Evolutionary conservation across 768 basidiomycete species (phyloP).

Genomic region (Porphyrellus cyaneotinctus): DNA sequence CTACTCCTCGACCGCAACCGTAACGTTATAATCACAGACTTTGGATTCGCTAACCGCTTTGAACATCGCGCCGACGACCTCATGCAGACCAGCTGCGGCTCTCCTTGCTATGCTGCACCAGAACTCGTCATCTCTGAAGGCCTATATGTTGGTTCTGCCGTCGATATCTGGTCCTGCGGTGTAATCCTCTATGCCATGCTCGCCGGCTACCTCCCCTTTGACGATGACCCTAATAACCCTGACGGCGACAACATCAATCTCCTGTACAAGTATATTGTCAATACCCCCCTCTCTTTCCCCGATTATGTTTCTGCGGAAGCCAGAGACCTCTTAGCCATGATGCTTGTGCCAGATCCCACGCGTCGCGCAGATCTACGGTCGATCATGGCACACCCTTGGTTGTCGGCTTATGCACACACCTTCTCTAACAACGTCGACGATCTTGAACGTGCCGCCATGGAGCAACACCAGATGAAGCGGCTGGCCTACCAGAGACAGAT

Average conservation of each 20-base stretch:
- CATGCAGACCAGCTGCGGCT: conserved; percentile 98
- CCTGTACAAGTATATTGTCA: conserved; percentile 97
- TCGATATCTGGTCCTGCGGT: conserved; percentile 97
- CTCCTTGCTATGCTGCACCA: conserved; percentile 97
- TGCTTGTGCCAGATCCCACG: conserved; percentile 92
- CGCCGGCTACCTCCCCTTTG: conserved; percentile 96
- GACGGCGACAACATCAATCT: conserved; percentile 99
- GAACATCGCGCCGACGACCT: conserved; percentile 90
- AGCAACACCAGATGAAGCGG: conserved; percentile 80
- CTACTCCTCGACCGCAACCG: conserved; percentile 93
- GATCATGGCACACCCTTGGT: conserved; percentile 90
- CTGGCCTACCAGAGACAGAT: conserved; percentile 79
- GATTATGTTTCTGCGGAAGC: conserved; percentile 86
- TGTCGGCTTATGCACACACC: conserved; percentile 42
- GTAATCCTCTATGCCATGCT: conserved; percentile 97
- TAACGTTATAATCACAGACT: conserved; percentile 99
- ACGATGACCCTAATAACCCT: conserved; percentile 97
- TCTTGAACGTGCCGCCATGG: conserved; percentile 75
- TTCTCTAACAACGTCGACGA: conserved; percentile 75
- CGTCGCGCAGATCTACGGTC: conserved; percentile 68
- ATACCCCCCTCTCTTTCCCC: conserved; percentile 95
- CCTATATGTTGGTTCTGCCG: conserved; percentile 93
- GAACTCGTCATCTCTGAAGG: conserved; percentile 98
- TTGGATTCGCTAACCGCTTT: conserved; percentile 98
- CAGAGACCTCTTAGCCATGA: conserved; percentile 76